phyloP scores from a whole-genome alignment of 495 filamentous ascomycete species.

The Rhizodiscina lignyota region DNA sequence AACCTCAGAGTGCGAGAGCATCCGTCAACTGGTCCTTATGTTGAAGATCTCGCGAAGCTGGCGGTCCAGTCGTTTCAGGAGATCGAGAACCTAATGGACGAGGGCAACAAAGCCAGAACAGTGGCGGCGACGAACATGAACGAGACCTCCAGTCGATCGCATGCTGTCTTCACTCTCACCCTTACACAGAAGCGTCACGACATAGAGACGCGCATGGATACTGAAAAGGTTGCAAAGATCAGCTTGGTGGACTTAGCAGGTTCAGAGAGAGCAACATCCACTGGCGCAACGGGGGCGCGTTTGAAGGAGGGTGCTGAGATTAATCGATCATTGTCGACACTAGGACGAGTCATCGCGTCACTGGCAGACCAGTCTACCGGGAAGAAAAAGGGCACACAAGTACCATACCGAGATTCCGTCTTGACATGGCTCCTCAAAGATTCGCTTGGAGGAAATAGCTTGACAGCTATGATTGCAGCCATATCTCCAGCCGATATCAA shows the following conservation, averaged over 20 bases:
- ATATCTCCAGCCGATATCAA: constrained; percentile 99
- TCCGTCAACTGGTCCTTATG: constrained; percentile 92
- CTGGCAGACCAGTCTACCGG: constrained; percentile 78
- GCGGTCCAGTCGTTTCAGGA: constrained; percentile 94
- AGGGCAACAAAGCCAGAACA: constrained; percentile 95
- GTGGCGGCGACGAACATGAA: constrained; percentile 99
- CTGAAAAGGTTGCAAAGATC: constrained; percentile 95
- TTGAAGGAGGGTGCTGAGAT: constrained; percentile 98
- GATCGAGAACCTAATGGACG: constrained; percentile 96
- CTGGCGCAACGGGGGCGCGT: constrained; percentile 86
- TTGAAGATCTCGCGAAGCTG: constrained; percentile 92
- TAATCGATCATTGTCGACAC: constrained; percentile 88
- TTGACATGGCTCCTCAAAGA: constrained; percentile 97
- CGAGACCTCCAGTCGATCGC: constrained; percentile 93
- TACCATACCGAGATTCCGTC: constrained; percentile 94
- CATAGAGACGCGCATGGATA: constrained; percentile 83
- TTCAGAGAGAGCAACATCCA: constrained; percentile 90
- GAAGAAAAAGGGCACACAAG: constrained; percentile 66
- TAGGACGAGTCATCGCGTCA: constrained; percentile 95
- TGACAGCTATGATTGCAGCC: constrained; percentile 99
- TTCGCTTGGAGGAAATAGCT: constrained; percentile 93
- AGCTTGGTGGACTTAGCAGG: constrained; percentile 95
- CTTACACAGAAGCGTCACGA: constrained; percentile 91
- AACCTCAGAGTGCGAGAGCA: constrained; percentile 96
- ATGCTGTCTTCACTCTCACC: constrained; percentile 95